A percentile compares a stretch with the other conserved stretches of the same genome.
phyloP scores from a whole-genome alignment of 139 green algal genomes.

The Chlorella sp. region DNA sequence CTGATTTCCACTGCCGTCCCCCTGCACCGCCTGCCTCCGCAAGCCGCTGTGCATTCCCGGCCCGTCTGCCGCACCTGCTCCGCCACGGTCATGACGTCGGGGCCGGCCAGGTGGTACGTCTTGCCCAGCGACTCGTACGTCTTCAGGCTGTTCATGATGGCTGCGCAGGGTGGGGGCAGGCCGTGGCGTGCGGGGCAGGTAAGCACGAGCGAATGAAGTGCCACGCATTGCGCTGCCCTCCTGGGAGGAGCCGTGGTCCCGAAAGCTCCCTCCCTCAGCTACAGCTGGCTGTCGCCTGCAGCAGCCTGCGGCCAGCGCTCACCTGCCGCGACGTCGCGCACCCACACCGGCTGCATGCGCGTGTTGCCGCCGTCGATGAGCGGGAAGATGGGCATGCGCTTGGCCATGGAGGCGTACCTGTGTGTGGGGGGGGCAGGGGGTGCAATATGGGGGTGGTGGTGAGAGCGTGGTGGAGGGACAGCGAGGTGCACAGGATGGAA shows the following conservation, averaged over 20 bases:
- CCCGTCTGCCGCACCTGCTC: too few species aligned
- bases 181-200: not conserved
- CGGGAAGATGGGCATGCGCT: conserved; percentile 69
- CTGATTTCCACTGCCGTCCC: not conserved
- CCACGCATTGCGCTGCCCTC: too few species aligned
- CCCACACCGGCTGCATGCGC: conserved; percentile 68
- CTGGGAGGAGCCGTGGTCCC: too few species aligned
- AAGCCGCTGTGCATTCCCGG: too few species aligned
- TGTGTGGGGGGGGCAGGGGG: too few species aligned
- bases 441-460: too few species aligned
- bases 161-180: not conserved
- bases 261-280: not conserved
- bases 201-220: not conserved
- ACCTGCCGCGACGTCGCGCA: conserved; percentile 74
- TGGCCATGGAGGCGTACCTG: conserved; percentile 57
- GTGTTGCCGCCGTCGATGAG: conserved; percentile 78
- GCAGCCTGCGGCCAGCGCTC: not conserved
- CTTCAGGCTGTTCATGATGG: conserved; percentile 65
- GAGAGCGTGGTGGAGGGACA: too few species aligned
- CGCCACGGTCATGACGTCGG: conserved; percentile 75
- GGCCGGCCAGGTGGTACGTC: conserved; percentile 88
- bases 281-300: not conserved
- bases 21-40: not conserved
- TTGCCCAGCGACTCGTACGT: conserved; percentile 69
- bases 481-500: too few species aligned